These are phyloP conservation scores for Carex arenaria DNA, from an alignment of 202 grass and related monocot species.

Conservation along the genomic window DNA sequence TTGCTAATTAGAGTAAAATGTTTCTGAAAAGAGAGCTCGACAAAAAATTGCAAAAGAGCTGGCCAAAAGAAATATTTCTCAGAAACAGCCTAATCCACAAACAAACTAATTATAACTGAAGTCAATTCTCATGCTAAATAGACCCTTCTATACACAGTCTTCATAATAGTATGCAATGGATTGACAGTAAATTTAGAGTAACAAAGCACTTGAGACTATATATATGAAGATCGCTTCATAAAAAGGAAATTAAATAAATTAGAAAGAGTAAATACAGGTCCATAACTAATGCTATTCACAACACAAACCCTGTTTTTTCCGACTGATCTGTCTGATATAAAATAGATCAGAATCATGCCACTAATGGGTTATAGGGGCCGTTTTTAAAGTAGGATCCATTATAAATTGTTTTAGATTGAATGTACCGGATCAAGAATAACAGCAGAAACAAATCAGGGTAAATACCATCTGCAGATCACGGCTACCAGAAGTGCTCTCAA, in stretches of 20 bases:
- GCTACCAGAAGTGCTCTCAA: slow-evolving; percentile 80
- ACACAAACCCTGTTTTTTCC: background rate
- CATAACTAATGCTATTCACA: background rate
- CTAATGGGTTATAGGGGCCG: background rate
- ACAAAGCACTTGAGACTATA: background rate
- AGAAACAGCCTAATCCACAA: background rate
- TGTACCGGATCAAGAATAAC: background rate
- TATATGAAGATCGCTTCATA: background rate
- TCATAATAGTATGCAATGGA: background rate
- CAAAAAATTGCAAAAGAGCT: background rate
- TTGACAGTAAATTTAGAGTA: background rate
- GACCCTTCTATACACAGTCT: background rate
- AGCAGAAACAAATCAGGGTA: background rate
- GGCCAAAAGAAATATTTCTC: background rate
- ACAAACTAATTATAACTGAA: background rate
- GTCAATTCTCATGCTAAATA: background rate
- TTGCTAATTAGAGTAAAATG: background rate
- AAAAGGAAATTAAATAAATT: background rate
- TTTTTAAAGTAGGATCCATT: background rate
- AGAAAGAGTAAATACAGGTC: background rate
- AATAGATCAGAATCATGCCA: background rate
- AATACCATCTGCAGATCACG: slow-evolving; percentile 81
- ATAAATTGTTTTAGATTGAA: background rate
- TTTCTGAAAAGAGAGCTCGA: background rate
- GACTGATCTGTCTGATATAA: background rate